A percentile compares a stretch with the other conserved stretches of the same genome.
Conservation (phyloP, 441 rosid species). For the Adansonia grandidieri region DNA sequence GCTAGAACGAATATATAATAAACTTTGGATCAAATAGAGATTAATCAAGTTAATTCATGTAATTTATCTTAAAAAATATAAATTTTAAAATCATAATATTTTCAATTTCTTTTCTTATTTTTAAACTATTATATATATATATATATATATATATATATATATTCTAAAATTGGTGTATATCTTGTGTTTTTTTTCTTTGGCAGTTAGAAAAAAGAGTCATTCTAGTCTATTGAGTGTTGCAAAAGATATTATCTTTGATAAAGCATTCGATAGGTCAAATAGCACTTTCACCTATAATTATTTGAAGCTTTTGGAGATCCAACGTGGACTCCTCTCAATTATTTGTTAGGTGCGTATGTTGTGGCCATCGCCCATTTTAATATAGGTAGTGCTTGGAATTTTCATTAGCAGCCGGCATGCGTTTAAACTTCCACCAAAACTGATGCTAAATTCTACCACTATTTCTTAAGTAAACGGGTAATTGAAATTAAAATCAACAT, state of each 20-base stretch:
- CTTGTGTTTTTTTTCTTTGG: no score
- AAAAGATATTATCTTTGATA: background rate
- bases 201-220: background rate
- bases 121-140: no score
- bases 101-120: no score
- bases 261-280: slow-evolving; percentile 16
- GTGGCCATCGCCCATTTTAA: background rate
- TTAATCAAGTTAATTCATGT: no score
- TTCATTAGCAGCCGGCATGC: background rate
- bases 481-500: background rate
- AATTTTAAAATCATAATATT: no score
- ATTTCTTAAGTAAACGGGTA: background rate
- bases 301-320: slow-evolving; percentile 20
- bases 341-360: slow-evolving; percentile 5
- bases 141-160: no score
- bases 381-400: background rate
- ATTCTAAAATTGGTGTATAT: no score
- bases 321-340: slow-evolving; percentile 28
- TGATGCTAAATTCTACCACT: background rate
- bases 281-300: slow-evolving; percentile 31
- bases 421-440: background rate
- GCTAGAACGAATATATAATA: no score
- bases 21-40: no score
- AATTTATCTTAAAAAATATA: no score
- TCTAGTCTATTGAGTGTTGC: background rate